phyloP scores from a whole-genome alignment of 176 grass and related monocot genomes.

The Bonia amplexicaulis region DNA sequence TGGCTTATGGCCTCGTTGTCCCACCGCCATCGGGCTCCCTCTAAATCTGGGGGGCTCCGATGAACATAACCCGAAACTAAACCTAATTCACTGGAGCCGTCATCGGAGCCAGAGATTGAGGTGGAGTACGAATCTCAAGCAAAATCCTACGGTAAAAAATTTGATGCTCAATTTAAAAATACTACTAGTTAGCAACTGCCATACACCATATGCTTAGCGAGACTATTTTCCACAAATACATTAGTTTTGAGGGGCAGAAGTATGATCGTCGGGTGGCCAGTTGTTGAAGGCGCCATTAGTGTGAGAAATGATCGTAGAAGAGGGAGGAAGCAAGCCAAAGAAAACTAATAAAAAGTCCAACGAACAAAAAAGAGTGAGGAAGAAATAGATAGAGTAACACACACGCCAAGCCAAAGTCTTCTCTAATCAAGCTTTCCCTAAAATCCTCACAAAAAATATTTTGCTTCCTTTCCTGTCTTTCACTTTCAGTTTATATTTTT shows the following conservation, averaged over 20 bases:
- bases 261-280: background rate
- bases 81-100: too few relatives aligned
- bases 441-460: background rate
- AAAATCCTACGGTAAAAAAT: too few relatives aligned
- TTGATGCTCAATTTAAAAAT: too few relatives aligned
- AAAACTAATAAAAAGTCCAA: background rate
- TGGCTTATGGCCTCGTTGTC: too few relatives aligned
- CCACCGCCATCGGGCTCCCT: too few relatives aligned
- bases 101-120: too few relatives aligned
- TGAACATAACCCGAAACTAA: too few relatives aligned
- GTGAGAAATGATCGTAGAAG: constrained; percentile 1
- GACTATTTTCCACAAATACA: background rate
- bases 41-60: too few relatives aligned
- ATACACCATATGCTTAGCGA: too few relatives aligned
- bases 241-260: background rate
- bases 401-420: constrained; percentile 24
- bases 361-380: background rate
- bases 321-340: background rate
- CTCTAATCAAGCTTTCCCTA: background rate
- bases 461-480: background rate
- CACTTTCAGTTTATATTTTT: background rate
- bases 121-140: too few relatives aligned
- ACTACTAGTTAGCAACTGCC: too few relatives aligned
- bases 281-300: background rate
- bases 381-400: constrained; percentile 35